Conservation (phyloP, 768 basidiomycete species). For the Leccinum longicurvipes region DNA sequence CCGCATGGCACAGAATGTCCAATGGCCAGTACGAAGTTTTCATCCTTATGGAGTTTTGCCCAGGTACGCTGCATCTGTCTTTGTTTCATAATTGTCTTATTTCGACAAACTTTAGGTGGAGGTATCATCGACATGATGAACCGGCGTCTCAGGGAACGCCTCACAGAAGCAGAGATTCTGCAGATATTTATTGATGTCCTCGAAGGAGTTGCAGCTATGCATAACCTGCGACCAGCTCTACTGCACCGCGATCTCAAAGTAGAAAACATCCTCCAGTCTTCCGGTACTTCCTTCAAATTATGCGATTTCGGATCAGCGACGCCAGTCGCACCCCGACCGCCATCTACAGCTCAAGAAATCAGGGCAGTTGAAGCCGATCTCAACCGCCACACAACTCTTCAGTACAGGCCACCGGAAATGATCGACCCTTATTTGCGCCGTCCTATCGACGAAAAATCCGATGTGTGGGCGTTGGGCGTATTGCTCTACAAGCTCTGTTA, state of each 20-base stretch:
- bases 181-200: conserved; percentile 98
- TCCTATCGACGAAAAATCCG: conserved; percentile 89
- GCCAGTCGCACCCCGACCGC: conserved; percentile 63
- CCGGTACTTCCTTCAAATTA: conserved; percentile 82
- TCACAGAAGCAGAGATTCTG: conserved; percentile 94
- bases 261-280: conserved; percentile 94
- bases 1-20: conserved; percentile 82
- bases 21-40: conserved; percentile 92
- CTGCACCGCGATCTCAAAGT: conserved; percentile 98
- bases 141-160: conserved; percentile 86
- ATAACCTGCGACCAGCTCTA: conserved; percentile 83
- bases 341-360: conserved; percentile 78
- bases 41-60: conserved; percentile 97
- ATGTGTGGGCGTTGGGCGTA: conserved; percentile 97
- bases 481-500: conserved; percentile 98
- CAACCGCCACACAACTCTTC: conserved; percentile 92
- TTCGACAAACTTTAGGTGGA: conserved; percentile 54
- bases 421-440: conserved; percentile 83
- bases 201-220: conserved; percentile 96
- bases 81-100: conserved; percentile 7
- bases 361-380: conserved; percentile 86
- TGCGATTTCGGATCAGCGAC: conserved; percentile 98
- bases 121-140: conserved; percentile 99
- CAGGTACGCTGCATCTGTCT: conserved; percentile 49
- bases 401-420: conserved; percentile 99